Evolutionary conservation across 495 filamentous ascomycete genomes (phyloP).

Genomic region (Penicillium cinerascens): DNA sequence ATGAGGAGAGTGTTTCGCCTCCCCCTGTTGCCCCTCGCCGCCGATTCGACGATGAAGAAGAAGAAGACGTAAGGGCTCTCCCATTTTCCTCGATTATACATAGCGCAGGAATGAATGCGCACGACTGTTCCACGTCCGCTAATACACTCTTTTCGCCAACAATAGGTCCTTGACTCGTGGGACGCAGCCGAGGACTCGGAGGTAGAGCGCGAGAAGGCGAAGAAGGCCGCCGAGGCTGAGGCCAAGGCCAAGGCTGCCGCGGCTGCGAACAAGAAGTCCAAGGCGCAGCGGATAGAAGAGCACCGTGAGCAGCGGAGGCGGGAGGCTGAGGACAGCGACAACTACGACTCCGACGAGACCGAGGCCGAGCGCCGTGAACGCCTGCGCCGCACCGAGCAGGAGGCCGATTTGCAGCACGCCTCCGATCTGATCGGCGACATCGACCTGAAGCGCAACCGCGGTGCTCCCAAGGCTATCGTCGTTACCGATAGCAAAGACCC

Average conservation of each 20-base stretch:
- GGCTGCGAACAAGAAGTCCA: constrained; percentile 90
- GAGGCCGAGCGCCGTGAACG: constrained; percentile 69
- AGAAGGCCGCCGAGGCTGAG: constrained; percentile 78
- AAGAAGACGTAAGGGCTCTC: constrained; percentile 68
- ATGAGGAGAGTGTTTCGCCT: constrained; percentile 62
- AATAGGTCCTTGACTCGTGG: constrained; percentile 91
- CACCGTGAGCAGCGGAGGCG: constrained; percentile 45
- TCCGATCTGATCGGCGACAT: constrained; percentile 84
- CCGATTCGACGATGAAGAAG: constrained; percentile 89
- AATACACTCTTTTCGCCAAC: constrained; percentile 10
- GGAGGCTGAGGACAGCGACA: constrained; percentile 46
- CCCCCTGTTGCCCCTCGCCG: constrained; percentile 59
- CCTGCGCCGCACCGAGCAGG: constrained; percentile 73
- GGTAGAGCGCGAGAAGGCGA: constrained; percentile 90
- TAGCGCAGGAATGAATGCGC: neutral
- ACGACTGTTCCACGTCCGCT: neutral
- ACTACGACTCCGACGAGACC: constrained; percentile 55
- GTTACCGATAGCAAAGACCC: constrained; percentile 66
- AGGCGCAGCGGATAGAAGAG: constrained; percentile 83
- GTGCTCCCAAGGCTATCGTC: constrained; percentile 58
- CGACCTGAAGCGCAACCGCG: constrained; percentile 66
- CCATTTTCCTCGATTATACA: neutral
- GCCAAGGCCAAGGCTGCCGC: constrained; percentile 88
- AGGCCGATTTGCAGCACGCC: constrained; percentile 85
- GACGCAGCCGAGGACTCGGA: constrained; percentile 96